Conservation (phyloP, 306 rosid genomes). For the Cicer pinnatifidum region DNA sequence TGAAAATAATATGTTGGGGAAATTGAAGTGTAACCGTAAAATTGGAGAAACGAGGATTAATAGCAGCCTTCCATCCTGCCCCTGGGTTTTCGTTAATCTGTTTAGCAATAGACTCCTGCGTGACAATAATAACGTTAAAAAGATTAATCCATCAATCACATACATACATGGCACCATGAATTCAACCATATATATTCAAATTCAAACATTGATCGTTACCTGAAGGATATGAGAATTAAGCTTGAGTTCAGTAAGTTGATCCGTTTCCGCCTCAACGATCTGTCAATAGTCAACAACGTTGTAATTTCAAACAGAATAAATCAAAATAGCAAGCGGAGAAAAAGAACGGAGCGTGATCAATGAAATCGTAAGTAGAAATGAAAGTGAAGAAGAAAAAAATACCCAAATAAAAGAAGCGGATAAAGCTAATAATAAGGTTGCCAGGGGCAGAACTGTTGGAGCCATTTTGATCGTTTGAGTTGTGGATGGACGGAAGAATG, state of each 20-base stretch:
- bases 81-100: slow-evolving; percentile 66
- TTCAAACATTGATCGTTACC: slow-evolving; percentile 49
- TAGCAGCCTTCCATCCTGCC: slow-evolving; percentile 89
- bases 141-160: slow-evolving; percentile 5
- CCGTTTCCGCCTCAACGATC: slow-evolving; percentile 55
- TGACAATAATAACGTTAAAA: not conserved
- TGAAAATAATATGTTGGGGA: not conserved
- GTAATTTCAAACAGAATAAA: not conserved
- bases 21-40: slow-evolving; percentile 64
- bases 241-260: slow-evolving; percentile 48
- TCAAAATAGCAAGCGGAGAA: not conserved
- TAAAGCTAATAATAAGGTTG: slow-evolving; percentile 43
- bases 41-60: slow-evolving; percentile 77
- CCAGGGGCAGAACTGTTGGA: slow-evolving; percentile 20
- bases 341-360: not conserved
- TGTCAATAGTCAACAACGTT: slow-evolving; percentile 38
- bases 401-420: slow-evolving; percentile 48
- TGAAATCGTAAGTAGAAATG: not conserved
- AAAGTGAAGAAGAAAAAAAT: not conserved
- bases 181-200: not conserved
- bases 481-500: not conserved
- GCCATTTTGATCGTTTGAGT: slow-evolving; percentile 33
- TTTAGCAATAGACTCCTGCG: slow-evolving; percentile 75
- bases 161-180: not conserved
- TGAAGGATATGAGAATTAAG: slow-evolving; percentile 74